Conservation (phyloP, 768 basidiomycete genomes). For the Naganishia vaughanmartiniae region DNA sequence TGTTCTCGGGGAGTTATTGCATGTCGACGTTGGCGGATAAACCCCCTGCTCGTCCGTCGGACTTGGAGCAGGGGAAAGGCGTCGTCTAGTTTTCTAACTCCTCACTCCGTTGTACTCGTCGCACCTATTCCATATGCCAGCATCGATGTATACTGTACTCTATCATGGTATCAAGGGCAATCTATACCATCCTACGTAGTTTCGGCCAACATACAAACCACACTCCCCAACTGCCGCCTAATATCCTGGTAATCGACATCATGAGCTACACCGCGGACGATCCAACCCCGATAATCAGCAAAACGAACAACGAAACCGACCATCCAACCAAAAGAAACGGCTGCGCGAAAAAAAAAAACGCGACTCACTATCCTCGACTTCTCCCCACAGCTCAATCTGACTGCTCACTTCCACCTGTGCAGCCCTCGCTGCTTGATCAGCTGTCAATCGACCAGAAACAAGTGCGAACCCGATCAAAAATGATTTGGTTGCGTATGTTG, state of each 20-base stretch:
- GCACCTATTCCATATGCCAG: neutral
- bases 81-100: neutral
- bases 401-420: slow-evolving; percentile 89
- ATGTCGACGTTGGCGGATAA: neutral
- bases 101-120: neutral
- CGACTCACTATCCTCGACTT: slow-evolving; percentile 93
- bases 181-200: slow-evolving; percentile 1
- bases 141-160: neutral
- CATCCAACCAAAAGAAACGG: neutral
- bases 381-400: slow-evolving; percentile 98
- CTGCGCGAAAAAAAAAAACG: neutral
- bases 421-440: slow-evolving; percentile 78
- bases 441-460: slow-evolving; percentile 69
- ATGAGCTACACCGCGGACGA: slow-evolving; percentile 78
- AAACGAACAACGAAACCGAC: too few relatives aligned
- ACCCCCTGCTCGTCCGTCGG: neutral
- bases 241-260: slow-evolving; percentile 97
- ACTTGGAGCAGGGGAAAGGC: neutral
- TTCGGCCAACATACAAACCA: slow-evolving; percentile 22
- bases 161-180: neutral
- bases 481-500: slow-evolving; percentile 83
- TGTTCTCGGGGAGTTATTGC: neutral
- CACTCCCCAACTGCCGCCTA: slow-evolving; percentile 74
- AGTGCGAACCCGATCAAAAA: slow-evolving; percentile 83
- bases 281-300: too few relatives aligned